These are phyloP conservation scores for Nemania bipapillata DNA, from an alignment of 2,329 filamentous ascomycete genomes.

Conservation along the genomic window DNA sequence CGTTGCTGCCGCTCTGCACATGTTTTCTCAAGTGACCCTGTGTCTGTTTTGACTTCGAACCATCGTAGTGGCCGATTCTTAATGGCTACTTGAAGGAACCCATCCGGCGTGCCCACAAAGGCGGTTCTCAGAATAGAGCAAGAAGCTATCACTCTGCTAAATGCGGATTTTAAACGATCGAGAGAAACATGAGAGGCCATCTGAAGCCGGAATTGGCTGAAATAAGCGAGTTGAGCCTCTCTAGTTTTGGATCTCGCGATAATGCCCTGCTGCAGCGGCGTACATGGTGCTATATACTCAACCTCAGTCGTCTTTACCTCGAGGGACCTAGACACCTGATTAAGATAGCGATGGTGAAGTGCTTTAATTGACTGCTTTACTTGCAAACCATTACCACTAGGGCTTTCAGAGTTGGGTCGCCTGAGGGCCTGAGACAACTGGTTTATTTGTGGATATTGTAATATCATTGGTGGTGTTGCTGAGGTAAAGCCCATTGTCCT, in stretches of 20 bases:
- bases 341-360: conserved; percentile 69
- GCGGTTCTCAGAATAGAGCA: conserved; percentile 76
- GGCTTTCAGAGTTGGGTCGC: conserved; percentile 29
- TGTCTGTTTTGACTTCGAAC: conserved; percentile 52
- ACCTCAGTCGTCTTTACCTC: conserved; percentile 64
- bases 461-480: conserved; percentile 72
- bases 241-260: conserved; percentile 73
- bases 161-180: conserved; percentile 64
- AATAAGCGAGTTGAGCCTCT: conserved; percentile 71
- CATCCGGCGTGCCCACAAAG: conserved; percentile 78
- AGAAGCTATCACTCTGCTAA: conserved; percentile 62
- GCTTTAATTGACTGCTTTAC: conserved; percentile 71
- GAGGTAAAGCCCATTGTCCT: conserved; percentile 69
- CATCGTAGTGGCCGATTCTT: conserved; percentile 58
- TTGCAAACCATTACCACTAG: conserved; percentile 54
- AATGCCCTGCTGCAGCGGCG: conserved; percentile 86
- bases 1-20: conserved; percentile 53
- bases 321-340: conserved; percentile 64
- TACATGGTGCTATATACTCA: conserved; percentile 82
- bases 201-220: conserved; percentile 76
- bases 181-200: conserved; percentile 61
- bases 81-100: conserved; percentile 78
- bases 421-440: conserved; percentile 58
- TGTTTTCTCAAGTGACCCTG: conserved; percentile 49
- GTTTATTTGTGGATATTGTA: conserved; percentile 68